These are phyloP conservation scores for Linum usitatissimum DNA, from an alignment of 345 rosid species.

Conservation along the genomic window DNA sequence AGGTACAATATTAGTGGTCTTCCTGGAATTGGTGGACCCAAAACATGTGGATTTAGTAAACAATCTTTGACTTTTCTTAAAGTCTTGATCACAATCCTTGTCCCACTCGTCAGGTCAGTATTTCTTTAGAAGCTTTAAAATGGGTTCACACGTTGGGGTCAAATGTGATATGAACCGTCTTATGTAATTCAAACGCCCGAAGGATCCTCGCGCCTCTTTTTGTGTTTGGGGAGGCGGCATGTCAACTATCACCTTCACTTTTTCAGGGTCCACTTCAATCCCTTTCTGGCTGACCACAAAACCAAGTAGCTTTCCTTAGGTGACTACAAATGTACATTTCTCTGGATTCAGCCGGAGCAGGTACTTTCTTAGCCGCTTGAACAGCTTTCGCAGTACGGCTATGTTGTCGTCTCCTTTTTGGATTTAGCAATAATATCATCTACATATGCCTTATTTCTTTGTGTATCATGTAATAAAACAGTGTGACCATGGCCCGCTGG, in stretches of 20 bases:
- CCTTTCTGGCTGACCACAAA: constrained; percentile 5
- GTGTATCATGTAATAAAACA: not conserved
- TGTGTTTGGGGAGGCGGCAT: too few relatives aligned
- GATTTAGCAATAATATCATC: constrained; percentile 6
- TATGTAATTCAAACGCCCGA: not conserved
- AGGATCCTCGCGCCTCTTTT: too few relatives aligned
- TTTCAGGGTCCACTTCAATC: not conserved
- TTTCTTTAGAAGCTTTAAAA: too few relatives aligned
- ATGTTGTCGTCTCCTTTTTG: not conserved
- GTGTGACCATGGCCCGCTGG: not conserved
- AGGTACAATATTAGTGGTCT: too few relatives aligned
- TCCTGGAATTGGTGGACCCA: too few relatives aligned
- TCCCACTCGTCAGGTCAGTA: not conserved
- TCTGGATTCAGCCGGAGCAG: not conserved
- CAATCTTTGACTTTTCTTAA: not conserved
- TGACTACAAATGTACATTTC: constrained; percentile 5
- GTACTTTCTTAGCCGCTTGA: not conserved
- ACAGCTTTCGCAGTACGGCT: not conserved
- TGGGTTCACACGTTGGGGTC: too few relatives aligned
- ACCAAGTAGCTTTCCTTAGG: not conserved
- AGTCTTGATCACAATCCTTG: not conserved
- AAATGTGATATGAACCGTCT: too few relatives aligned
- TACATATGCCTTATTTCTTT: constrained; percentile 10
- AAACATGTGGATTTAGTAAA: too few relatives aligned
- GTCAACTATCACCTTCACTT: too few relatives aligned